A percentile compares a stretch with the other conserved stretches of the same genome.
Evolutionary conservation across 768 basidiomycete genomes (phyloP).

Genomic region (Dacryopinax spathularia): DNA sequence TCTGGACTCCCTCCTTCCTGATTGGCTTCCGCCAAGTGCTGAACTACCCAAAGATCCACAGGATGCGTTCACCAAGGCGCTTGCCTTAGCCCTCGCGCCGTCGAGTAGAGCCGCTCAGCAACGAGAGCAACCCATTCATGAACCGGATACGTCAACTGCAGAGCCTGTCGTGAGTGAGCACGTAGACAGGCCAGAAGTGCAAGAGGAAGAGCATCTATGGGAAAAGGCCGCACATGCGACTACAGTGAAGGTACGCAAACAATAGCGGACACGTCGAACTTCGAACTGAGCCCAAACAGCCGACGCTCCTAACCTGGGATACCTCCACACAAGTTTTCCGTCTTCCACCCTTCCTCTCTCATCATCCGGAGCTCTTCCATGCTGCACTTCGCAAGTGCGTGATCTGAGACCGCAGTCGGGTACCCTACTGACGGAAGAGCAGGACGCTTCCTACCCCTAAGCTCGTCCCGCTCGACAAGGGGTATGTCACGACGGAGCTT

Average conservation of each 20-base stretch:
- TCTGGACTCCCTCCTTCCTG: background rate
- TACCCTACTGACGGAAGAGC: background rate
- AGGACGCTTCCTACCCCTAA: background rate
- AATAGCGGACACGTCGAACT: no score
- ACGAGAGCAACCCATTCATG: background rate
- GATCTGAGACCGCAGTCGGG: background rate
- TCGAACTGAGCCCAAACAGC: no score
- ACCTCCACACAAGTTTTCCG: background rate
- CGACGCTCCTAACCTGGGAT: background rate
- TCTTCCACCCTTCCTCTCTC: background rate
- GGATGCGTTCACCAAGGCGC: background rate
- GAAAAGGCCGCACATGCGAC: background rate
- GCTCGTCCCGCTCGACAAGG: background rate
- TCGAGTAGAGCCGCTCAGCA: background rate
- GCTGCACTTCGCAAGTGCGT: background rate
- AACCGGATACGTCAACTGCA: background rate
- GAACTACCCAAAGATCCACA: background rate
- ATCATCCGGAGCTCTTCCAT: background rate
- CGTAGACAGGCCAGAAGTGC: background rate
- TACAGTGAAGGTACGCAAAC: background rate
- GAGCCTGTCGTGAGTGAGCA: background rate
- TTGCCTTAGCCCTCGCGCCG: background rate
- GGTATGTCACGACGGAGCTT: background rate
- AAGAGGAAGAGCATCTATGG: background rate
- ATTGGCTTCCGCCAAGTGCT: background rate